These are phyloP conservation scores for Lentithecium fluviatile DNA, from an alignment of 495 filamentous ascomycete species.

Conservation along the genomic window DNA sequence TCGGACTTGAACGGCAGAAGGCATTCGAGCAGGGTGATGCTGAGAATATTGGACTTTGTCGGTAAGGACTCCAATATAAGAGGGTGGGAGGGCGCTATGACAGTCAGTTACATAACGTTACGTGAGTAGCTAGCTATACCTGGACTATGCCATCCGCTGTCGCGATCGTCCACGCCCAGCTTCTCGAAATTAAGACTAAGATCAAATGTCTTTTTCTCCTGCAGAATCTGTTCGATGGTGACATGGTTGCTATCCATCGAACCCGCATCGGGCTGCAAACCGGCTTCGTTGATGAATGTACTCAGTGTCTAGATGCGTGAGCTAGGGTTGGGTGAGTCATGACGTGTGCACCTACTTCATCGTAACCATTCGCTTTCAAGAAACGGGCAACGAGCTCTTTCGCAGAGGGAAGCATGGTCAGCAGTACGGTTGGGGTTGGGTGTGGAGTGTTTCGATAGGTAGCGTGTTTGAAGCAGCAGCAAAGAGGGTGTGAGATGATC, in stretches of 20 bases:
- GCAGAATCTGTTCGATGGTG: conserved; percentile 63
- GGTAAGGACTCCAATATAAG: conserved; percentile 46
- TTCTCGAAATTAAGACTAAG: conserved; percentile 58
- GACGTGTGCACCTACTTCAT: conserved; percentile 44
- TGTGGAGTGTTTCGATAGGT: background rate
- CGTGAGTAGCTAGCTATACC: conserved; percentile 42
- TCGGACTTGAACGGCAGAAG: conserved; percentile 11
- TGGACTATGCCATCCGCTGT: conserved; percentile 51
- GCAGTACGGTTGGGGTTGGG: background rate
- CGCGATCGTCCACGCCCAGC: conserved; percentile 46
- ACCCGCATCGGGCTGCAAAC: conserved; percentile 52
- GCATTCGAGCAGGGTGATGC: conserved; percentile 50
- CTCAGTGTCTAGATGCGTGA: conserved; percentile 51
- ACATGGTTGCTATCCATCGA: conserved; percentile 45
- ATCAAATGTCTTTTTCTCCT: conserved; percentile 66
- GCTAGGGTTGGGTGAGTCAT: background rate
- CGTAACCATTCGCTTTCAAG: conserved; percentile 59
- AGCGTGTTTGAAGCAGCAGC: background rate
- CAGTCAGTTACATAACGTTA: background rate
- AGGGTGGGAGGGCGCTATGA: conserved; percentile 52
- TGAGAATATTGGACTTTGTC: conserved; percentile 55
- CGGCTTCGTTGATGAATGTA: conserved; percentile 62
- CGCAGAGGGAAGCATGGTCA: conserved; percentile 31
- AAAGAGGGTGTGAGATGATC: background rate
- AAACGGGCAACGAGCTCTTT: conserved; percentile 61